Evolutionary conservation across 2,329 filamentous ascomycete genomes (phyloP), one percentile per base, ranked within the genome.

Genomic region (Hymenoscyphus linearis): DNA sequence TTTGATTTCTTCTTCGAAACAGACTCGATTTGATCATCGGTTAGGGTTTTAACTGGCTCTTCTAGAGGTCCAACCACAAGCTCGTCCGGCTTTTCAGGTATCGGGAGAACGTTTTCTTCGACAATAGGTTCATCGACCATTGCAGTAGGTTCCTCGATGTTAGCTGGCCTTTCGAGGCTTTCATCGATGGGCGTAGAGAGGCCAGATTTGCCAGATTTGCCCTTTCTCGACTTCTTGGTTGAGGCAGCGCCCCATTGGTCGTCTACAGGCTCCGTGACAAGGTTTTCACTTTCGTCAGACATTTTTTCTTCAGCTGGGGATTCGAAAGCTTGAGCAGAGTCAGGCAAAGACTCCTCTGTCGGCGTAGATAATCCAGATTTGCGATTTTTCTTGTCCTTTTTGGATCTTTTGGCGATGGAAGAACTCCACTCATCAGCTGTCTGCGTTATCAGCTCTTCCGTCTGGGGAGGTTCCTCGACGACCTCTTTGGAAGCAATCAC

Each of bases 121-220:
- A 53, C 55, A 25, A 44, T 25, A 26, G 44, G 14, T 31, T 56
- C 59, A 26, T 53, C 14, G 3, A 25, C 7, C 7, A 12, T 34
- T 13, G 34, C 18, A 4, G 59, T 6, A 18, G 55, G 56, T 14
- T 47, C 56, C 3, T 26, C 22, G 10, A 26, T 57, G 22, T 27
- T 36, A 31, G 44, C 44, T 40, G 22, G 47, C 57, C 60, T 64
- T 47, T 71, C 68, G 52, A 69, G 64, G 56, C 75, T 75, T 65
- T 76, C 75, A 56, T 59, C 55, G 4, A 57, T 50, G 52, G 64
- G 60, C 5, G 60, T 55, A 6, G 55, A 57, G 35, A 61, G 25
- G 31, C 47, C 55, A 27, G 59, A 57, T 36, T 61, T 58, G 12
- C 65, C 62, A 18, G 71, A 70, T 25, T 72, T 71, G 56, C 63